Base-by-base conservation (phyloP, 352 stramenopile species). In the Pythium dissotocum region DNA sequence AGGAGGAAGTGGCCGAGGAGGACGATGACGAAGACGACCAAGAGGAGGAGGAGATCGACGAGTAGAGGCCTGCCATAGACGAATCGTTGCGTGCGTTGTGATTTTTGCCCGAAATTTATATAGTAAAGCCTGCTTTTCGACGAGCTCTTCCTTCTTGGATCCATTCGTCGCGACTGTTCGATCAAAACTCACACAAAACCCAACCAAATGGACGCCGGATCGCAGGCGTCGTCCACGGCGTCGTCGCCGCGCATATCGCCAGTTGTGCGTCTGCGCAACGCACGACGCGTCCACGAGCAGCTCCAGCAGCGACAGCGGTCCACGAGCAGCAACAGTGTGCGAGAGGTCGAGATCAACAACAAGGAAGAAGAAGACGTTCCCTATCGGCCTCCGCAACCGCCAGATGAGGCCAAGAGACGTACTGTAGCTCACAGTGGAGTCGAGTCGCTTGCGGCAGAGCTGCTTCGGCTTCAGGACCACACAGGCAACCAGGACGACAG, bases 21-120 rank as follows among this genome's bases (percentile, higher is more conserved):
- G 71, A 59, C 0, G 70, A 81, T 2, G 65, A 83, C 0, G 67
- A 71, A 18, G 73, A 72, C 12, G 56, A 72, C 24, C 63, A 82
- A 2, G 64, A 83, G 3, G 68, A 77, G 35, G 71, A 81, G 16
- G 65, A 75, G 61, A 65, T 68, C 30, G 73, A 82, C 52, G 77
- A 72, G 66, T 16, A 51, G 38, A 56, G 49, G 26, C 14, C 49
- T 12, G 49, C 14, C 24, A n/a, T 38, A 21, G 53, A 56, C 49
- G 26, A 56, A 56, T 35, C 49, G 49, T 56, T 56, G 49, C 49
- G 49, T 56, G 49, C 49, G 49, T 56, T 56, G 49, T 38, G 49
- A 56, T 56, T 56, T 56, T 56, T 35, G 26, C 49, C 28, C 49
- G 13, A 56, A 56, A 24, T 56, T 56, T 56, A 56, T 56, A 56